Conservation (phyloP, 371 early-diverging fungal species). For the Syncephalis plumigaleata region DNA sequence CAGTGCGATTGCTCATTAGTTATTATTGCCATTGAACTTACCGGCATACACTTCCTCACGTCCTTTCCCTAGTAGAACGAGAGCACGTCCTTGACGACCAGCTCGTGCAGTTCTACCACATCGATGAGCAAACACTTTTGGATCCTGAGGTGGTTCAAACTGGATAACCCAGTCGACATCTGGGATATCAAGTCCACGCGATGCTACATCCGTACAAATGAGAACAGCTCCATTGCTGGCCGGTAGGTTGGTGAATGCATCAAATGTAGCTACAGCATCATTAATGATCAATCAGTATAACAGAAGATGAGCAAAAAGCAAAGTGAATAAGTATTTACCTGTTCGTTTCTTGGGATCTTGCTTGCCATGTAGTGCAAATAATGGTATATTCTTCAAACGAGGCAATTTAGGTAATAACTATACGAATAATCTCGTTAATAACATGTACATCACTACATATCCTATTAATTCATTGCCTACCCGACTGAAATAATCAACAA, state of each 20-base stretch:
- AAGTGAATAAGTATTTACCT: too few species aligned
- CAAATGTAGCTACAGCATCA: constrained; percentile 24
- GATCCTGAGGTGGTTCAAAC: constrained; percentile 91
- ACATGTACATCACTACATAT: too few species aligned
- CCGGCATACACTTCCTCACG: constrained; percentile 82
- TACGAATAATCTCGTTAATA: neutral
- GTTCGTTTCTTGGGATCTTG: constrained; percentile 76
- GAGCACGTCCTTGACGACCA: constrained; percentile 74
- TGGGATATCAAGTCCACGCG: constrained; percentile 95
- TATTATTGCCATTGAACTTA: constrained; percentile 6
- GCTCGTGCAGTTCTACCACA: constrained; percentile 95
- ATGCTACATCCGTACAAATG: constrained; percentile 95
- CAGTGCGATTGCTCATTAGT: constrained; percentile 1
- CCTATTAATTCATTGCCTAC: constrained; percentile 16
- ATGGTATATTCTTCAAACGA: constrained; percentile 23
- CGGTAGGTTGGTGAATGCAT: constrained; percentile 33
- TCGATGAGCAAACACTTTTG: constrained; percentile 92
- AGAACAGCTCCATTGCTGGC: constrained; percentile 50
- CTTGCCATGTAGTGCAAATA: constrained; percentile 83
- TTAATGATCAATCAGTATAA: neutral
- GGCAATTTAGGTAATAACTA: constrained; percentile 21
- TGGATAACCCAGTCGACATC: constrained; percentile 95
- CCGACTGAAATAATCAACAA: constrained; percentile 86
- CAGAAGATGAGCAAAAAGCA: neutral
- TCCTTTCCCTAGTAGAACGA: constrained; percentile 58